phyloP scores from a whole-genome alignment of 345 rosid species.

The Boechera stricta region DNA sequence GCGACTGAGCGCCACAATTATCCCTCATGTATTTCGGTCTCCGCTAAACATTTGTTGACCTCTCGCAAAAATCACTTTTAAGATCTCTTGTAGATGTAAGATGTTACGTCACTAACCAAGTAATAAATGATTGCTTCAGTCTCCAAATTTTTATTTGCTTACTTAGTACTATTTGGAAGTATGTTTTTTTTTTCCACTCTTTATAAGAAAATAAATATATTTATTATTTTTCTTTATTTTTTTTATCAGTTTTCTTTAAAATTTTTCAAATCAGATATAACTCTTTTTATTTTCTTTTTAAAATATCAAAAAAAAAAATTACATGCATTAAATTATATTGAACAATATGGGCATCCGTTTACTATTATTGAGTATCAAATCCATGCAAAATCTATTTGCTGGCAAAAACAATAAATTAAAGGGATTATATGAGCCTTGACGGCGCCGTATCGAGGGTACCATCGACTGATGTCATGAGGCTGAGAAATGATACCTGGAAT shows the following conservation, averaged over 20 bases:
- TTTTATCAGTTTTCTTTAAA: too few relatives aligned
- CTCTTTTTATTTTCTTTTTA: too few relatives aligned
- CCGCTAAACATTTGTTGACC: neutral
- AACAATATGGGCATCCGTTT: neutral
- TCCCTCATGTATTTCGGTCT: neutral
- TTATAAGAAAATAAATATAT: too few relatives aligned
- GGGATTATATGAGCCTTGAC: constrained; percentile 14
- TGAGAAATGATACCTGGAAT: constrained; percentile 42
- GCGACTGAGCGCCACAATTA: neutral
- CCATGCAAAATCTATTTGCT: neutral
- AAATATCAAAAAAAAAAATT: neutral
- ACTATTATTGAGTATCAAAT: neutral
- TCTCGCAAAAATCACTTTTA: too few relatives aligned
- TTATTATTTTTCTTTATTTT: too few relatives aligned
- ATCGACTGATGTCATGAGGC: constrained; percentile 45
- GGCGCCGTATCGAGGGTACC: constrained; percentile 46
- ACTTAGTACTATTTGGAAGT: neutral
- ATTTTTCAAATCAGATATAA: too few relatives aligned
- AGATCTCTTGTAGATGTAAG: neutral
- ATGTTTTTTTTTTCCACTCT: too few relatives aligned
- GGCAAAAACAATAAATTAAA: neutral
- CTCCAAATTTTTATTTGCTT: neutral
- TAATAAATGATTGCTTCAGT: neutral
- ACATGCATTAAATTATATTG: neutral
- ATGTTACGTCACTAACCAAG: neutral